Conservation (phyloP, 306 rosid species). For the Prunus davidiana region DNA sequence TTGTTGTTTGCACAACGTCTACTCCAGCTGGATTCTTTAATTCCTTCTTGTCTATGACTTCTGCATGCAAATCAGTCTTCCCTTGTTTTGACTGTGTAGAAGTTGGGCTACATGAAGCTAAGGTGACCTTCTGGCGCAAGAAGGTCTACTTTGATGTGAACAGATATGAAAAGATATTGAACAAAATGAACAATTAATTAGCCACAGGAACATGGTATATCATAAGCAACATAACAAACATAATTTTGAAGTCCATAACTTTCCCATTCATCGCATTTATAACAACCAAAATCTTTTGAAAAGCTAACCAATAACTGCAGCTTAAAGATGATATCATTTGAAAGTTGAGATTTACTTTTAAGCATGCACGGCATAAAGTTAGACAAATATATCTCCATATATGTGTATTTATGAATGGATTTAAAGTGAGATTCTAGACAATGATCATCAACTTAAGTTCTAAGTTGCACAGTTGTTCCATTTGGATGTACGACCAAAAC, state of each 20-base stretch:
- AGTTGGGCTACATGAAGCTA: constrained; percentile 51
- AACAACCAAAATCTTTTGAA: neutral
- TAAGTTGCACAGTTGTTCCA: neutral
- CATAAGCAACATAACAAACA: neutral
- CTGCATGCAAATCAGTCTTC: constrained; percentile 26
- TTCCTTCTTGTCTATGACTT: constrained; percentile 31
- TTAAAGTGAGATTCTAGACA: neutral
- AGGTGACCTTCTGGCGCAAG: constrained; percentile 87
- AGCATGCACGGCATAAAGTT: neutral
- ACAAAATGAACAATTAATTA: neutral
- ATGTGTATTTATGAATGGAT: neutral
- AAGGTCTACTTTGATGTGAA: constrained; percentile 52
- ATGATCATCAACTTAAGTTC: neutral
- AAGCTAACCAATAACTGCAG: constrained; percentile 3
- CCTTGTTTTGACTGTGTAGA: constrained; percentile 42
- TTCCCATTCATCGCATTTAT: neutral
- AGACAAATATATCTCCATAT: neutral
- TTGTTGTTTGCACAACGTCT: constrained; percentile 26
- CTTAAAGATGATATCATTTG: neutral
- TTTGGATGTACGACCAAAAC: neutral
- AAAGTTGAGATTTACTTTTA: neutral
- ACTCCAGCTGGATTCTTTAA: constrained; percentile 32
- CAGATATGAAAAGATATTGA: neutral
- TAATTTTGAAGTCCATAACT: neutral
- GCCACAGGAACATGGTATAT: constrained; percentile 10